phyloP scores from a whole-genome alignment of 345 rosid species.

The Trapa incisa region DNA sequence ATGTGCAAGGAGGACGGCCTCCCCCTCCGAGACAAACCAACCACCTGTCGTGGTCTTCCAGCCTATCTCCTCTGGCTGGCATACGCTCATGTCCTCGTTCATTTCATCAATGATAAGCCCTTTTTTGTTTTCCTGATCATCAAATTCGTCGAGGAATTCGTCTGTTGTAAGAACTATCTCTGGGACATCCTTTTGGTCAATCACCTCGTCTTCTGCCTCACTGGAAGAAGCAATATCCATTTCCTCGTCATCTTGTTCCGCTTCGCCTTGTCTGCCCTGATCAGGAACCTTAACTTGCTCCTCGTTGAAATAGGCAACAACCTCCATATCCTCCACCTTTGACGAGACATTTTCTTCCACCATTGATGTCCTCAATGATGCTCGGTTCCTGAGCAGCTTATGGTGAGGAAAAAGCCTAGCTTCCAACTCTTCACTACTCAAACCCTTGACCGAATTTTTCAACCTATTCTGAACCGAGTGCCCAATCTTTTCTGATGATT shows the following conservation, averaged over 20 bases:
- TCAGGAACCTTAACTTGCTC: constrained; percentile 18
- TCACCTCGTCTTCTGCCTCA: constrained; percentile 18
- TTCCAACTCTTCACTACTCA: constrained; percentile 63
- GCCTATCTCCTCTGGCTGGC: constrained; percentile 57
- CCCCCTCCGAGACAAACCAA: constrained; percentile 98
- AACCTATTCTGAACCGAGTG: constrained; percentile 15
- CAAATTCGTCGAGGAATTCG: constrained; percentile 73
- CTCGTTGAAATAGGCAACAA: constrained; percentile 44
- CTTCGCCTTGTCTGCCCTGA: constrained; percentile 14
- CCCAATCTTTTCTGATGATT: constrained; percentile 19
- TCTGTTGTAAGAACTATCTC: constrained; percentile 52
- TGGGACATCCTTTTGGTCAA: constrained; percentile 19
- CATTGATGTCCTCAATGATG: constrained; percentile 24
- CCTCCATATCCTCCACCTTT: constrained; percentile 37
- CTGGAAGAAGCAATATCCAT: constrained; percentile 39
- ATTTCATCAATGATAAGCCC: constrained; percentile 33
- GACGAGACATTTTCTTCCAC: constrained; percentile 10
- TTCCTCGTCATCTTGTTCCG: constrained; percentile 41
- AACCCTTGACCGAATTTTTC: constrained; percentile 39
- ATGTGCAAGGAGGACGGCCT: constrained; percentile 83
- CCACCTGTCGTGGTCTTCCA: constrained; percentile 66
- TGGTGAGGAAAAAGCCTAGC: constrained; percentile 96
- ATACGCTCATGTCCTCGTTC: constrained; percentile 33
- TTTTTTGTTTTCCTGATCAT: constrained; percentile 53
- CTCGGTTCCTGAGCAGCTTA: constrained; percentile 58